Percentiles rank a stretch among this genome's conserved stretches.
Evolutionary conservation across 2,329 filamentous ascomycete species (phyloP).

Genomic region (Fusarium illudens): DNA sequence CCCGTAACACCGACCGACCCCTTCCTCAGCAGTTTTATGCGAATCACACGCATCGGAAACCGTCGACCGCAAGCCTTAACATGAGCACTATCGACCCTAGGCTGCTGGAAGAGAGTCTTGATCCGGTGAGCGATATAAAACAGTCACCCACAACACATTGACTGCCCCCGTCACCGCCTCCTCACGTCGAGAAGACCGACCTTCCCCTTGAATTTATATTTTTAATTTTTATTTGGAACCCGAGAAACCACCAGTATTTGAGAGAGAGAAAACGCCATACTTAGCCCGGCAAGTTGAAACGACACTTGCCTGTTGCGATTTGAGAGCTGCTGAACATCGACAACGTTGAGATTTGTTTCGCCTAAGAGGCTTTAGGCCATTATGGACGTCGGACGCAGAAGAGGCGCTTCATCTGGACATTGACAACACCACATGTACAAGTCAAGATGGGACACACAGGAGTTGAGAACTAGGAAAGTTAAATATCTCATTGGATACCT

Average conservation of each 20-base stretch:
- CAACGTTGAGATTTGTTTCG: not conserved
- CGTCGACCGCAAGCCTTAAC: not conserved
- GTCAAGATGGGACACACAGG: not conserved
- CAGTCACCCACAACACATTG: not conserved
- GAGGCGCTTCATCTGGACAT: not conserved
- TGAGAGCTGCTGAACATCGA: not conserved
- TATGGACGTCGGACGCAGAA: not conserved
- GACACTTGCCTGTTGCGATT: not conserved
- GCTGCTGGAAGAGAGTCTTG: not conserved
- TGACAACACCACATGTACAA: not conserved
- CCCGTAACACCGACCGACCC: not conserved
- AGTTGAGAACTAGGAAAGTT: not conserved
- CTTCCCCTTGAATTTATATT: not conserved
- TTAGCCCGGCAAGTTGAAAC: not conserved
- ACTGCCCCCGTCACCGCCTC: not conserved
- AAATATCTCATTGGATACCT: constrained; percentile 25
- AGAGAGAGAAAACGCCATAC: not conserved
- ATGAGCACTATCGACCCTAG: not conserved
- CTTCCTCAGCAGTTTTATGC: not conserved
- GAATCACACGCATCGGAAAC: not conserved
- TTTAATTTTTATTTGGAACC: not conserved
- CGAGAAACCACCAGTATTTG: not conserved
- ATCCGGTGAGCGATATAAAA: not conserved
- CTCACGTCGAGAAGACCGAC: not conserved
- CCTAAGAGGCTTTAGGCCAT: not conserved